Conservation (phyloP, 2,329 filamentous ascomycete species). For the Fusarium bactridioides region DNA sequence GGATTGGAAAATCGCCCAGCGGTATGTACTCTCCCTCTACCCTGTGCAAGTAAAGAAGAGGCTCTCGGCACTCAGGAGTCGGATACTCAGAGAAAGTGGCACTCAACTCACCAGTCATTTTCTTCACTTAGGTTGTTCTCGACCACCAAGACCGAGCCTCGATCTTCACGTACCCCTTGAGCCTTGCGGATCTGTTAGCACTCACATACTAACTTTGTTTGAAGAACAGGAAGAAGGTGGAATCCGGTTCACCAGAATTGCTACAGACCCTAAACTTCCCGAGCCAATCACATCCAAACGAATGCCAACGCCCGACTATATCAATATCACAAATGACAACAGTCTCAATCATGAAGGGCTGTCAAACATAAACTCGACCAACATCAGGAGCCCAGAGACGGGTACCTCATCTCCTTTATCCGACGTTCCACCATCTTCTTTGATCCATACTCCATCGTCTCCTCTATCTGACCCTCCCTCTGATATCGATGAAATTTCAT, state of each 20-base stretch:
- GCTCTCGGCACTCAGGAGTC: not conserved
- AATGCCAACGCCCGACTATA: not conserved
- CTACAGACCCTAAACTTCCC: not conserved
- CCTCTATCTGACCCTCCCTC: not conserved
- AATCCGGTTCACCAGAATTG: not conserved
- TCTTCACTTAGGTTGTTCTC: no score
- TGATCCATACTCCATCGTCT: not conserved
- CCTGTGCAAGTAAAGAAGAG: not conserved
- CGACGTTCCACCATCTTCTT: not conserved
- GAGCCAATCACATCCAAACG: not conserved
- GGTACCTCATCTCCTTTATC: not conserved
- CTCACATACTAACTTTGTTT: not conserved
- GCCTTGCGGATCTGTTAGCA: not conserved
- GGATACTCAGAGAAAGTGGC: not conserved
- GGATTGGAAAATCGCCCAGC: slow-evolving; percentile 15
- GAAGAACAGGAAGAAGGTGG: not conserved
- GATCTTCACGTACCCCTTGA: not conserved
- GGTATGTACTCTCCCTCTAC: slow-evolving; percentile 4
- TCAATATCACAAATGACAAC: not conserved
- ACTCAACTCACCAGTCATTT: not conserved
- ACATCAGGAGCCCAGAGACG: not conserved
- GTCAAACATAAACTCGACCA: not conserved
- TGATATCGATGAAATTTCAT: not conserved
- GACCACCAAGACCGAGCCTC: not conserved
- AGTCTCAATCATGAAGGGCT: not conserved